Percentiles rank a stretch among this genome's conserved stretches.
These are phyloP conservation scores for Bondarzewia mesenterica DNA, from an alignment of 1,284 basidiomycete species.

Conservation along the genomic window DNA sequence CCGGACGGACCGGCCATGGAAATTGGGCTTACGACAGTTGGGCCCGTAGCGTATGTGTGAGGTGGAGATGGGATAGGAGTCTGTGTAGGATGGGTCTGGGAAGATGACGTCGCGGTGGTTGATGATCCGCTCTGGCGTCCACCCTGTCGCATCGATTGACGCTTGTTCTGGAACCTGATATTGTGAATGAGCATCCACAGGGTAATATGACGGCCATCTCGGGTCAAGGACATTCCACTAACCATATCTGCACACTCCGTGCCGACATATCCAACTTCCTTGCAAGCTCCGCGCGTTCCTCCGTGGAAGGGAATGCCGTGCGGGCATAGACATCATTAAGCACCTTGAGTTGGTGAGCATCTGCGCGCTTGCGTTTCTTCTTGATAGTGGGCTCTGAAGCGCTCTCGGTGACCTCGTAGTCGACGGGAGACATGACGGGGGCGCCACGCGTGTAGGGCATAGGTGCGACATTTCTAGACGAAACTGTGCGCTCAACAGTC, in stretches of 20 bases:
- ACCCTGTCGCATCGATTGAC: slow-evolving; percentile 72
- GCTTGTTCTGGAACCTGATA: slow-evolving; percentile 76
- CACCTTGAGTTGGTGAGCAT: slow-evolving; percentile 68
- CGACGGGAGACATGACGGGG: slow-evolving; percentile 33
- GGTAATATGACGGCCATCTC: slow-evolving; percentile 1
- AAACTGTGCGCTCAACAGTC: slow-evolving; percentile 21
- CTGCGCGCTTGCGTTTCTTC: slow-evolving; percentile 80
- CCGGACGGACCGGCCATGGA: slow-evolving; percentile 5
- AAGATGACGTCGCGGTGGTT: slow-evolving; percentile 30
- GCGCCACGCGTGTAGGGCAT: slow-evolving; percentile 32
- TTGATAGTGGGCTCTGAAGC: slow-evolving; percentile 63
- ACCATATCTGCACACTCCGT: slow-evolving; percentile 82
- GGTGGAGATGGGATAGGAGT: slow-evolving; percentile 8
- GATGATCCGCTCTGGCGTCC: slow-evolving; percentile 48
- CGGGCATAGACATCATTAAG: slow-evolving; percentile 72
- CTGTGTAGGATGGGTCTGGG: slow-evolving; percentile 31
- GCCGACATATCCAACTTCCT: slow-evolving; percentile 74
- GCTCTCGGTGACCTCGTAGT: slow-evolving; percentile 19
- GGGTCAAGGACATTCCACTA: slow-evolving; percentile 15
- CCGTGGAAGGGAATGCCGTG: slow-evolving; percentile 78
- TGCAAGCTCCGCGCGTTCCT: slow-evolving; percentile 70
- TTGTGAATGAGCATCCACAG: slow-evolving; percentile 9
- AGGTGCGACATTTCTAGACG: slow-evolving; percentile 10
- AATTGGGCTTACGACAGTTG: slow-evolving; percentile 5
- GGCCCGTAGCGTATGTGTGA: slow-evolving; percentile 1